Conservation (phyloP, 2,329 filamentous ascomycete species). For the Xylaria sp. region DNA sequence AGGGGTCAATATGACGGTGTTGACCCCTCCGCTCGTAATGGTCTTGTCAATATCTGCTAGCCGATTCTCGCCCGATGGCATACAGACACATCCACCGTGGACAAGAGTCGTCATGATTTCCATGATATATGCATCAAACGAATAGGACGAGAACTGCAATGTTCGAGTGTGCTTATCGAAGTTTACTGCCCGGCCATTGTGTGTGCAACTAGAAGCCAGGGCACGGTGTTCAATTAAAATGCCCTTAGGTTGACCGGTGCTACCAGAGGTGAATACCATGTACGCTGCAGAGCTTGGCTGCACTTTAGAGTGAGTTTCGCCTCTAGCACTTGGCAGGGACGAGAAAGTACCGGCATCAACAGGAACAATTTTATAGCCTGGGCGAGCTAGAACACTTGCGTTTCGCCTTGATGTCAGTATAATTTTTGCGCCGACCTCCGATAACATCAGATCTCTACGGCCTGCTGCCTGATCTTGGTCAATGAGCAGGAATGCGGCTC, state of each 20-base stretch:
- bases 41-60: background rate
- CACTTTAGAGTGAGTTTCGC: background rate
- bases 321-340: background rate
- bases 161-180: background rate
- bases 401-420: constrained; percentile 3
- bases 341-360: background rate
- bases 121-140: constrained; percentile 11
- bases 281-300: background rate
- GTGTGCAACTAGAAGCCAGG: background rate
- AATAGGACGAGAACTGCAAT: constrained; percentile 19
- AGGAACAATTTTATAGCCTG: background rate
- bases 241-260: constrained; percentile 15
- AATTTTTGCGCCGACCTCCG: background rate
- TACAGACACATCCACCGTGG: constrained; percentile 15
- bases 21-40: constrained; percentile 2
- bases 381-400: background rate
- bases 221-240: constrained; percentile 4
- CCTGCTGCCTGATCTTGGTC: constrained; percentile 4
- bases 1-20: constrained; percentile 18
- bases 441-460: background rate
- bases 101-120: constrained; percentile 9
- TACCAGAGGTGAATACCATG: constrained; percentile 10
- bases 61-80: constrained; percentile 14
- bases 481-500: background rate
- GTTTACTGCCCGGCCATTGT: constrained; percentile 4